Evolutionary conservation across 2,329 filamentous ascomycete species (phyloP).

Genomic region (Monosporascus sp.): DNA sequence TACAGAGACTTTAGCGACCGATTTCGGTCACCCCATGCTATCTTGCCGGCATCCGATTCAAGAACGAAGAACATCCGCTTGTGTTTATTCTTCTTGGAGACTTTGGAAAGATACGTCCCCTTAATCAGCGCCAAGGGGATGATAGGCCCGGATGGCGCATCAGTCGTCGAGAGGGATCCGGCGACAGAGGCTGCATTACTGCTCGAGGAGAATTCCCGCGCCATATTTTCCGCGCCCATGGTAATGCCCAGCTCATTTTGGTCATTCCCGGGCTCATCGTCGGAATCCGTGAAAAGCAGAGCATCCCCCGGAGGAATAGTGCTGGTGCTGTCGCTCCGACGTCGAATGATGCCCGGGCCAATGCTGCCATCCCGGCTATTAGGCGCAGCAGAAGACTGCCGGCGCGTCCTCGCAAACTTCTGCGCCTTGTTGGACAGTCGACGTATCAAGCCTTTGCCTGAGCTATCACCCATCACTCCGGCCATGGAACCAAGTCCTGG

Average conservation of each 20-base stretch:
- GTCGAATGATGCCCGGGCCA: slow-evolving; percentile 80
- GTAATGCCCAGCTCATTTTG: slow-evolving; percentile 41
- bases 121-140: slow-evolving; percentile 72
- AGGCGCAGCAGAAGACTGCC: slow-evolving; percentile 72
- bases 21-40: slow-evolving; percentile 72
- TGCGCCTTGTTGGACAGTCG: slow-evolving; percentile 78
- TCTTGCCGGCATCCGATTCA: slow-evolving; percentile 77
- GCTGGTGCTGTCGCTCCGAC: slow-evolving; percentile 85
- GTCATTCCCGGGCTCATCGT: slow-evolving; percentile 53
- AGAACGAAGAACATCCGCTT: slow-evolving; percentile 69
- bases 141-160: slow-evolving; percentile 59
- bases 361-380: slow-evolving; percentile 81
- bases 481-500: slow-evolving; percentile 53
- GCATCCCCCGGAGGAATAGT: slow-evolving; percentile 51
- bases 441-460: slow-evolving; percentile 64
- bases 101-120: slow-evolving; percentile 74
- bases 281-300: slow-evolving; percentile 46
- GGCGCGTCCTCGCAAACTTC: slow-evolving; percentile 61
- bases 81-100: slow-evolving; percentile 74
- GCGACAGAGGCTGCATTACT: slow-evolving; percentile 44
- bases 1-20: slow-evolving; percentile 81
- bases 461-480: slow-evolving; percentile 31
- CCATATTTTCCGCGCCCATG: slow-evolving; percentile 36
- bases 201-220: slow-evolving; percentile 43
- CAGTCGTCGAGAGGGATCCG: slow-evolving; percentile 32